Evolutionary conservation across 2,329 filamentous ascomycete genomes (phyloP).

Genomic region (Botrytis medusae): DNA sequence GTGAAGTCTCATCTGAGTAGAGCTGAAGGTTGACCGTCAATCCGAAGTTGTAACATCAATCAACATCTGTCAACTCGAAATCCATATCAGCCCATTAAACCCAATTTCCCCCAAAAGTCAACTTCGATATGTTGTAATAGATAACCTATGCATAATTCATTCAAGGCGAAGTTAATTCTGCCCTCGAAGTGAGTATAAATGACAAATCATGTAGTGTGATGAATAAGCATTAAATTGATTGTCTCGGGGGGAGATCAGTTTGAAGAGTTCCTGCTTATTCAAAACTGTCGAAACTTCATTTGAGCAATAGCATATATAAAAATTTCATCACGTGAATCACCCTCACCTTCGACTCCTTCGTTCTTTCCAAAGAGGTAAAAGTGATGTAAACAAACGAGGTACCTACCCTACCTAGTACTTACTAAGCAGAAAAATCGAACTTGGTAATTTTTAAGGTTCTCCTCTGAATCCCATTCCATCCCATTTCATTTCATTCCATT

Average conservation of each 20-base stretch:
- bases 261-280: background rate
- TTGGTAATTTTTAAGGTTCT: no score
- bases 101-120: no score
- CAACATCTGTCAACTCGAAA: background rate
- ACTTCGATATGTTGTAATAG: no score
- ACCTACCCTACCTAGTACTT: background rate
- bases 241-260: no score
- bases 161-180: no score
- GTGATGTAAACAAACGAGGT: background rate
- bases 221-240: no score
- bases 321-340: background rate
- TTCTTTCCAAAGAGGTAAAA: background rate
- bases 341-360: background rate
- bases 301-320: background rate
- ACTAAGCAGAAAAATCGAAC: background rate
- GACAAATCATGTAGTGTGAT: no score
- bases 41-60: background rate
- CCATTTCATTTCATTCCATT: background rate
- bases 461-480: no score
- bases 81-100: background rate
- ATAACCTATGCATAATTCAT: no score
- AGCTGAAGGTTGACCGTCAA: background rate
- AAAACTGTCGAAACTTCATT: background rate
- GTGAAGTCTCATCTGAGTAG: background rate
- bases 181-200: no score